A percentile compares a stretch with the other conserved stretches of the same genome.
These are phyloP conservation scores for Pisolithus thermaeus DNA, from an alignment of 1,284 basidiomycete genomes.

Conservation along the genomic window DNA sequence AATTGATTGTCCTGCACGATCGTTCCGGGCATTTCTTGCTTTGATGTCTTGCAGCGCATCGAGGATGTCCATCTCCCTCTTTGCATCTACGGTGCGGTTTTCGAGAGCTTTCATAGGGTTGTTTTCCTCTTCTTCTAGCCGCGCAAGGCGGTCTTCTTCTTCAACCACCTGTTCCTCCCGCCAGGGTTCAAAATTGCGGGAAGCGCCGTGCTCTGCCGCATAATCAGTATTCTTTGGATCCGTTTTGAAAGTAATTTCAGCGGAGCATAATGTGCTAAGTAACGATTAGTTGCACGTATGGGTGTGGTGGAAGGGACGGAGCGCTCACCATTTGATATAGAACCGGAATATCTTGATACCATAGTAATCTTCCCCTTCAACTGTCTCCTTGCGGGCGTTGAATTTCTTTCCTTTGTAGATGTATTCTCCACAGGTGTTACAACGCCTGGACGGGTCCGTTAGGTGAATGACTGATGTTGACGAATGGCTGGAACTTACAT, in stretches of 20 bases:
- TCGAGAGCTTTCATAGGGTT: slow-evolving; percentile 98
- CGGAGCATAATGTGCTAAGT: slow-evolving; percentile 81
- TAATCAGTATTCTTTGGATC: slow-evolving; percentile 99
- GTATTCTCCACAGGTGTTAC: slow-evolving; percentile 95
- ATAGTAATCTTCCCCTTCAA: slow-evolving; percentile 94
- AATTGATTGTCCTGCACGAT: slow-evolving; percentile 65
- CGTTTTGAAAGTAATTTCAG: slow-evolving; percentile 99
- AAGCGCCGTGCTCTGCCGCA: slow-evolving; percentile 86
- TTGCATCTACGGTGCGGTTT: slow-evolving; percentile 85
- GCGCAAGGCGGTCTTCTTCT: slow-evolving; percentile 72
- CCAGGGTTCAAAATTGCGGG: slow-evolving; percentile 93
- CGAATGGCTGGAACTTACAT: slow-evolving; percentile 56
- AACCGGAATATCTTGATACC: slow-evolving; percentile 94
- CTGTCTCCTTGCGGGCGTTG: slow-evolving; percentile 98
- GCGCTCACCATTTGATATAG: slow-evolving; percentile 72
- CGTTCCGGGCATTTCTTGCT: slow-evolving; percentile 88
- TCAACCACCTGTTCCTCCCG: slow-evolving; percentile 69
- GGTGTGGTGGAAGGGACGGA: neutral
- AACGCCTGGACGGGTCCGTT: slow-evolving; percentile 53
- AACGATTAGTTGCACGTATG: slow-evolving; percentile 1
- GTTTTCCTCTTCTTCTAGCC: slow-evolving; percentile 81
- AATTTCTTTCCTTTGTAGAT: slow-evolving; percentile 99
- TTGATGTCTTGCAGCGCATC: slow-evolving; percentile 95
- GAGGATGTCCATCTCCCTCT: slow-evolving; percentile 97
- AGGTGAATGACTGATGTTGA: neutral